Percentiles rank a stretch among this genome's conserved stretches.
phyloP scores from a whole-genome alignment of 371 early-diverging fungal species.

The Mucor piriformis region DNA sequence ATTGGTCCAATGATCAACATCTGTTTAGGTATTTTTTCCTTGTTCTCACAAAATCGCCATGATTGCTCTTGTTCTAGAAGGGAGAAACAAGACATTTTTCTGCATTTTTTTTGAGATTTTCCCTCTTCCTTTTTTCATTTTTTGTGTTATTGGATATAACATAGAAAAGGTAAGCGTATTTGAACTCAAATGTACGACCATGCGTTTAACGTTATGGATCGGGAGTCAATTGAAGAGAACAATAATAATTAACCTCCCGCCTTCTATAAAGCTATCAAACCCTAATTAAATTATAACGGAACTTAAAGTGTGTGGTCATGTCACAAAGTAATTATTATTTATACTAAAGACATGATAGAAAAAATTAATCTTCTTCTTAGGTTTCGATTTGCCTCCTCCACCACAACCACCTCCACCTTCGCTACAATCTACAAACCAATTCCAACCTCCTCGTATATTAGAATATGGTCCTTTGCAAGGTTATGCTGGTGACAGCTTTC shows the following conservation, averaged over 20 bases:
- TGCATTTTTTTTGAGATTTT: not conserved
- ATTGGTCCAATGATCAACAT: not conserved
- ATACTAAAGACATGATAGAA: not conserved
- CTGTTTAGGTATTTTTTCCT: slow-evolving; percentile 1
- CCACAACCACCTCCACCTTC: not conserved
- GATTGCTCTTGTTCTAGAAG: slow-evolving; percentile 3
- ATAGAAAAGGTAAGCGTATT: slow-evolving; percentile 12
- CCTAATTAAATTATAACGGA: not conserved
- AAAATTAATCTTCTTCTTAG: slow-evolving; percentile 3
- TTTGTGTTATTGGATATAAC: not conserved
- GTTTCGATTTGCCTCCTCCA: slow-evolving; percentile 17
- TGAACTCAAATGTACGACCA: slow-evolving; percentile 23
- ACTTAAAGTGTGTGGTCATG: slow-evolving; percentile 15
- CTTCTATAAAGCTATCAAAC: not conserved
- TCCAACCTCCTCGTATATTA: slow-evolving; percentile 16
- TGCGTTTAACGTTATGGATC: slow-evolving; percentile 26
- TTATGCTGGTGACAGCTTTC: slow-evolving; percentile 13
- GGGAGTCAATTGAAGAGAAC: slow-evolving; percentile 21
- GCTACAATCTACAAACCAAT: slow-evolving; percentile 14
- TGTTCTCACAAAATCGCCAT: not conserved
- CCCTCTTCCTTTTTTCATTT: not conserved
- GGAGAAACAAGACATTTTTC: not conserved
- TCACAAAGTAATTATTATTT: slow-evolving; percentile 24
- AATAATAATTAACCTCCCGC: slow-evolving; percentile 7
- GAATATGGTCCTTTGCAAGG: slow-evolving; percentile 20